phyloP scores from a whole-genome alignment of 2,329 filamentous ascomycete species.

The Domatiomyces globalis region DNA sequence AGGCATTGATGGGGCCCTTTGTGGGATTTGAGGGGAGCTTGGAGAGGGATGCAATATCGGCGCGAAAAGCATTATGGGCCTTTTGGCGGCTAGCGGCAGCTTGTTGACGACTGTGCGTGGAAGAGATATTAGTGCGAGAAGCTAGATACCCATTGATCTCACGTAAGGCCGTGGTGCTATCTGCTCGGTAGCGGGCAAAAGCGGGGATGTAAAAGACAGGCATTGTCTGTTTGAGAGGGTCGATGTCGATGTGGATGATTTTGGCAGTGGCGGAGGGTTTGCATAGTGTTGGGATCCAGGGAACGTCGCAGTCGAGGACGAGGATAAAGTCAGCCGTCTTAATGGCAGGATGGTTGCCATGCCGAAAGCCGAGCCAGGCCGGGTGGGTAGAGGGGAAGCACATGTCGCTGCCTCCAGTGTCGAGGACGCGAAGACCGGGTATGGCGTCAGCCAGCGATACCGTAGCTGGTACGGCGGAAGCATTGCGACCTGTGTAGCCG shows the following conservation, averaged over 20 bases:
- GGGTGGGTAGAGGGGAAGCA: constrained; percentile 35
- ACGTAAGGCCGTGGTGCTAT: constrained; percentile 49
- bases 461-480: constrained; percentile 30
- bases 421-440: constrained; percentile 36
- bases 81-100: constrained; percentile 16
- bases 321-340: constrained; percentile 69
- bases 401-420: constrained; percentile 41
- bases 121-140: constrained; percentile 29
- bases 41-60: background rate
- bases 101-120: constrained; percentile 25
- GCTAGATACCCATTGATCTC: constrained; percentile 54
- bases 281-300: constrained; percentile 75
- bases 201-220: constrained; percentile 58
- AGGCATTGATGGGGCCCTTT: background rate
- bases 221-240: constrained; percentile 55
- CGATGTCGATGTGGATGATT: constrained; percentile 52
- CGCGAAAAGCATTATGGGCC: background rate
- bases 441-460: constrained; percentile 35
- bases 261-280: constrained; percentile 42
- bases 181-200: constrained; percentile 51
- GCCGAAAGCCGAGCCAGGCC: constrained; percentile 55
- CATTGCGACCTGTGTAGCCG: constrained; percentile 37
- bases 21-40: constrained; percentile 21
- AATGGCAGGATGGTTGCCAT: constrained; percentile 59
- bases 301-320: constrained; percentile 78